Evolutionary conservation across 257 asterid genomes (phyloP), one percentile per base, ranked within the genome.

Genomic region (Fraxinus excelsior): DNA sequence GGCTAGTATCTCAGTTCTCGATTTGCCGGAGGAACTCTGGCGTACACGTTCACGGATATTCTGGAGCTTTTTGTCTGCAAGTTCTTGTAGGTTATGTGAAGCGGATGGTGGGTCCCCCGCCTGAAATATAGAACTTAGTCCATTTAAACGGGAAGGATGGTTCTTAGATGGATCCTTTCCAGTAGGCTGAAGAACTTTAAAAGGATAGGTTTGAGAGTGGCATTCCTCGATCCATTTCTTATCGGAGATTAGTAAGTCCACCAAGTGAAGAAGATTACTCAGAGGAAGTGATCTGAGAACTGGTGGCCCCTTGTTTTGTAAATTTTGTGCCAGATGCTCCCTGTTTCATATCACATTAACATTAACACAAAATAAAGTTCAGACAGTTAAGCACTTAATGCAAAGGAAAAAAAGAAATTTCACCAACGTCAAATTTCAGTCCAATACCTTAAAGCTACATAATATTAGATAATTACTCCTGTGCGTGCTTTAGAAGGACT

Each of bases 191-290:
- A 80, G 58, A 72, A 87, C 80, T 44, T 73, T 88, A 82, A 87
- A 92, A 67, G 97, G 97, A 72, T 60, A 88, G n/a, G 78, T 53
- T 75, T 34, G 80, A 32, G 83, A 65, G 29, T 58, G 35, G 65
- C 80, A 82, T 82, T 88, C 96, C 75, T 80, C 90, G 32, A 94
- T 79, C 98, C 97, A 94, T 84, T 88, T 90, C 91, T 85, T 92
- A 70, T 92, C 92, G 2, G 89, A 84, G 82, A 92, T 91, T 71
- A 92, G 78, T 82, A 92, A 72, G 76, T 91, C 86, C 16, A 91
- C 88, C 38, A 94, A 86, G 80, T 84, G 87, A 80, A 78, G 87
- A 80, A 89, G 88, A 72, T 90, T 85, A n/a, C 81, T 76, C 77
- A 81, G 83, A 32, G 88, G 19, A 69, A 92, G 91, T 38, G 87